Percentiles rank a stretch among this genome's conserved stretches.
phyloP scores from a whole-genome alignment of 2,329 filamentous ascomycete species.

The Orbilia javanica region DNA sequence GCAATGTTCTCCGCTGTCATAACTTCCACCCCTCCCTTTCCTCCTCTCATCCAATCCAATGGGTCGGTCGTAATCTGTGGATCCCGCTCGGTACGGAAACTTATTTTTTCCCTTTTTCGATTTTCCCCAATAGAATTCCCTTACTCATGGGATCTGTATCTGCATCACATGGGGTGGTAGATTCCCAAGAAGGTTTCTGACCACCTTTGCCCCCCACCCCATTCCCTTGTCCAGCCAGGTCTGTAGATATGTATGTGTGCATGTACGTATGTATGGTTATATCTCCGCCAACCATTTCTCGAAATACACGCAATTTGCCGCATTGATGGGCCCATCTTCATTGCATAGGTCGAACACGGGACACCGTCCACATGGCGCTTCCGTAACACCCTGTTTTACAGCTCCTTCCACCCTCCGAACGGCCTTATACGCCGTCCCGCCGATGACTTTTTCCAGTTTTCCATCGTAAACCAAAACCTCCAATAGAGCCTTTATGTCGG shows the following conservation, averaged over 20 bases:
- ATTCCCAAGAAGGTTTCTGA: not conserved
- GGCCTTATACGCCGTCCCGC: slow-evolving; percentile 64
- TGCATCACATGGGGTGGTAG: not conserved
- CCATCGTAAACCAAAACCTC: slow-evolving; percentile 92
- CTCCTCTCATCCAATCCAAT: not conserved
- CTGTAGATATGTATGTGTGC: no score
- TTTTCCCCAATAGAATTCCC: not conserved
- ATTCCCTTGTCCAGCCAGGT: no score
- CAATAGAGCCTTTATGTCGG: slow-evolving; percentile 85
- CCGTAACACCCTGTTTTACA: slow-evolving; percentile 79
- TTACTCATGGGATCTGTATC: not conserved
- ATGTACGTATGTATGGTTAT: not conserved
- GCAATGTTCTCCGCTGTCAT: slow-evolving; percentile 38
- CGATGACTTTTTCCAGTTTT: slow-evolving; percentile 76
- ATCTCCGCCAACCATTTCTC: slow-evolving; percentile 77
- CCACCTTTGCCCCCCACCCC: not conserved
- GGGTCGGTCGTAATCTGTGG: not conserved
- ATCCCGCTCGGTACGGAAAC: not conserved
- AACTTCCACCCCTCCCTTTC: not conserved
- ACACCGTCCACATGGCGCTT: slow-evolving; percentile 89
- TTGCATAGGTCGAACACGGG: slow-evolving; percentile 94
- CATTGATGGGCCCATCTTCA: slow-evolving; percentile 89
- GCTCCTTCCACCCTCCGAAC: slow-evolving; percentile 61
- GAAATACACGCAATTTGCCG: slow-evolving; percentile 92
- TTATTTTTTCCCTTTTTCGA: not conserved